Percentiles rank a stretch among this genome's conserved stretches.
phyloP scores from a whole-genome alignment of 2,329 filamentous ascomycete species.

The Triangularia verruculosa region DNA sequence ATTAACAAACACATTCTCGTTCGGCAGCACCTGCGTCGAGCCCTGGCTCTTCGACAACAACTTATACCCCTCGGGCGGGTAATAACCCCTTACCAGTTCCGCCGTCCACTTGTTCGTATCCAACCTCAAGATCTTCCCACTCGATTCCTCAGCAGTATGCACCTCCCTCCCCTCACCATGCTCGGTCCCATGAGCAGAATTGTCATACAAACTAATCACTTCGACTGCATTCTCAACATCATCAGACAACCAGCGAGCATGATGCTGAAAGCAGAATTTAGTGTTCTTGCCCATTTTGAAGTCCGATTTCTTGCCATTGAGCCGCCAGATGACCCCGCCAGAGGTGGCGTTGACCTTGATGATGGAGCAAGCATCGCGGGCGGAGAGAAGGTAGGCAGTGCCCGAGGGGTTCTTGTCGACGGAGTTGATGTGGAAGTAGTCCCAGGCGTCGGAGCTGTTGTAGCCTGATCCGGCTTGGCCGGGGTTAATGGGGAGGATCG shows the following conservation, averaged over 20 bases:
- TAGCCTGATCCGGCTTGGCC: conserved; percentile 37
- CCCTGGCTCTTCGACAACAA: conserved; percentile 34
- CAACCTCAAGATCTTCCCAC: conserved; percentile 46
- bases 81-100: conserved; percentile 44
- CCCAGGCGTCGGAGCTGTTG: conserved; percentile 38
- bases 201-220: conserved; percentile 49
- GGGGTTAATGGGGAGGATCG: conserved; percentile 44
- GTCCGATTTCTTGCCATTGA: conserved; percentile 43
- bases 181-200: conserved; percentile 46
- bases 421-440: conserved; percentile 53
- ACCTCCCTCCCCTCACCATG: conserved; percentile 28
- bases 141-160: conserved; percentile 32
- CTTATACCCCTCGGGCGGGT: conserved; percentile 36
- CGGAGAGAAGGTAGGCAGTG: conserved; percentile 45
- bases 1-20: conserved; percentile 53
- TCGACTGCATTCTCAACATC: conserved; percentile 36
- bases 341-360: conserved; percentile 42
- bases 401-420: conserved; percentile 43
- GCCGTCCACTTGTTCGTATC: conserved; percentile 44
- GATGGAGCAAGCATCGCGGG: conserved; percentile 41
- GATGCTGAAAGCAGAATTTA: conserved; percentile 45
- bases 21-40: conserved; percentile 52
- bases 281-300: conserved; percentile 35
- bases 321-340: conserved; percentile 45
- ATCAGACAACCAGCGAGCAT: conserved; percentile 42